phyloP scores from a whole-genome alignment of 352 stramenopile genomes.

The Phytophthora pisi region DNA sequence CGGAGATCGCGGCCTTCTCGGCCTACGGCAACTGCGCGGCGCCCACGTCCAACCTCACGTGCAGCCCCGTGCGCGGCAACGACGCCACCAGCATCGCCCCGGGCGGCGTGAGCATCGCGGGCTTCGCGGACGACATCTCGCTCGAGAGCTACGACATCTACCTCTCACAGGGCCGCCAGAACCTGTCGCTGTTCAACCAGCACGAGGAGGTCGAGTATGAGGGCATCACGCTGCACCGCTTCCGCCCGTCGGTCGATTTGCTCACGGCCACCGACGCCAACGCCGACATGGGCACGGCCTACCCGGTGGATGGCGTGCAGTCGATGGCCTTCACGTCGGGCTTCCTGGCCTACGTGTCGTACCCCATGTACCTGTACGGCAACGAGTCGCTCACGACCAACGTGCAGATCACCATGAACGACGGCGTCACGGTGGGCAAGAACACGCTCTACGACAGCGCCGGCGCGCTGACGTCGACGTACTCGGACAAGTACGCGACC shows the following conservation, averaged over 20 bases:
- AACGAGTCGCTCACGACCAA: slow-evolving; percentile 48
- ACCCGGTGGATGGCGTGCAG: slow-evolving; percentile 60
- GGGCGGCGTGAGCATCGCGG: slow-evolving; percentile 50
- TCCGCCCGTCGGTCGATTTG: slow-evolving; percentile 44
- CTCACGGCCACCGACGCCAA: slow-evolving; percentile 32
- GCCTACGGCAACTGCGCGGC: slow-evolving; percentile 61
- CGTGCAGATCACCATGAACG: slow-evolving; percentile 57
- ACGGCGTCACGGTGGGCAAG: slow-evolving; percentile 47
- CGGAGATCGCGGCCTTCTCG: slow-evolving; percentile 52
- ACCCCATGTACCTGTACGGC: slow-evolving; percentile 65
- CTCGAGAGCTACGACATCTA: slow-evolving; percentile 52
- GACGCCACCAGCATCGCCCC: slow-evolving; percentile 57
- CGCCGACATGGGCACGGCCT: slow-evolving; percentile 46
- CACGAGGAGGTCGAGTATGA: slow-evolving; percentile 48
- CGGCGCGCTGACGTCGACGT: slow-evolving; percentile 50
- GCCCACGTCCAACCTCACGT: slow-evolving; percentile 58
- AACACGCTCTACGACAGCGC: slow-evolving; percentile 53
- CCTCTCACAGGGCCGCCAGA: slow-evolving; percentile 59
- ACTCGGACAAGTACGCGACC: slow-evolving; percentile 62
- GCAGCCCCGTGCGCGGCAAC: slow-evolving; percentile 54
- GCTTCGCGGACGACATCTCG: slow-evolving; percentile 51
- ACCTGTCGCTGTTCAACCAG: slow-evolving; percentile 60
- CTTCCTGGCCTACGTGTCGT: slow-evolving; percentile 67
- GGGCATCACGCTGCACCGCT: slow-evolving; percentile 60
- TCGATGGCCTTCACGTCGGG: slow-evolving; percentile 50